Conservation (phyloP, 768 basidiomycete genomes). For the Saitozyma sp. region DNA sequence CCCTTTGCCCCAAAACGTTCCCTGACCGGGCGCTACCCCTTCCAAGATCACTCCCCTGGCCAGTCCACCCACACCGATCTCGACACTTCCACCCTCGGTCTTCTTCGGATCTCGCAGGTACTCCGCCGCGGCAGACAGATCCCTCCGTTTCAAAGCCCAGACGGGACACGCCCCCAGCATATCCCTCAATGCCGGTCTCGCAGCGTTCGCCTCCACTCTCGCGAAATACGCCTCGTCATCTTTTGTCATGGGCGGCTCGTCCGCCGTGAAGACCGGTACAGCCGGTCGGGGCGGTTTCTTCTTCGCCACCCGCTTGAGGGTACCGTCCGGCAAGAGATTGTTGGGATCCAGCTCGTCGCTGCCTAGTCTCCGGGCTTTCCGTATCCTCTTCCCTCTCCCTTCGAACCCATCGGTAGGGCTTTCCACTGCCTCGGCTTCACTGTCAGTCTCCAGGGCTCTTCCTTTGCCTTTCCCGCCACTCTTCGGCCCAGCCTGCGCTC, state of each 20-base stretch:
- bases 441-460: too few species aligned
- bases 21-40: slow-evolving; percentile 24
- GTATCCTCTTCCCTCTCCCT: slow-evolving; percentile 19
- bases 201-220: slow-evolving; percentile 26
- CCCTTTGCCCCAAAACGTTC: slow-evolving; percentile 35
- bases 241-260: slow-evolving; percentile 1
- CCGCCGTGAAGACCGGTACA: neutral
- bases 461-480: too few species aligned
- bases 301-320: slow-evolving; percentile 7
- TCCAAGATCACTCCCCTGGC: slow-evolving; percentile 46
- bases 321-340: slow-evolving; percentile 10
- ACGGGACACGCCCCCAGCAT: slow-evolving; percentile 35
- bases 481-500: too few species aligned
- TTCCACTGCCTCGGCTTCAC: too few species aligned
- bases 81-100: slow-evolving; percentile 40
- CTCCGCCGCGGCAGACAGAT: slow-evolving; percentile 30
- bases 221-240: slow-evolving; percentile 25
- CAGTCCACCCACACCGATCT: slow-evolving; percentile 39
- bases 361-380: slow-evolving; percentile 28
- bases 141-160: slow-evolving; percentile 39
- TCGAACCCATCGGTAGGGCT: neutral
- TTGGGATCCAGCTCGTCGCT: slow-evolving; percentile 19
- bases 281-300: neutral
- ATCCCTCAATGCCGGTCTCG: slow-evolving; percentile 17
- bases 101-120: slow-evolving; percentile 36